Base-by-base conservation (phyloP, 2,329 filamentous ascomycete species). In the Colletotrichum camelliae region DNA sequence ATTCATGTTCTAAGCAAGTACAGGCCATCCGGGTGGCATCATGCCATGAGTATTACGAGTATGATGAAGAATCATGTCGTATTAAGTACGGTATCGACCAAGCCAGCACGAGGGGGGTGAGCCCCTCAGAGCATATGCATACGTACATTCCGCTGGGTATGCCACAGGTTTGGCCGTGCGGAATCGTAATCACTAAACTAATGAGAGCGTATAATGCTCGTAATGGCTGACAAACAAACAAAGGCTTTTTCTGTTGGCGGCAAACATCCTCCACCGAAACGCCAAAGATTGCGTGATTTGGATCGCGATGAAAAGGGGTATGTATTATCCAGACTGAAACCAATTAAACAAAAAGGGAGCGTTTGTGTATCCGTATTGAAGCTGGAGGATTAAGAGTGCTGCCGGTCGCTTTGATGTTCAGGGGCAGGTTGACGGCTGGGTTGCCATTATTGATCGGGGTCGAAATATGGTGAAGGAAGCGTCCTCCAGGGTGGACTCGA, bases 241-340 rank as follows among this genome's bases (percentile, higher is more conserved):
- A 64, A 43, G 4, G 35, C 16, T 24, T 43, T 62, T 73, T 37
- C 27, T 31, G 31, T 21, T 24, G 55, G 39, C 52, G 13, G 24
- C n/a, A 58, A 39, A 39, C 15, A 13, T 24, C 35, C 37, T 58
- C 66, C 29, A 13, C 43, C 43, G 4, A n/a, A 39, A 75, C 72
- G 68, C 72, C 72, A 12, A 9, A 39, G 7, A 69, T 8, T 18
- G n/a, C 33, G 33, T 10, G 18, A 48, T 5, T 60, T 48, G 74
- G 57, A 74, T 48, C 58, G 65, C 70, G 12, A 64, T 39, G 33
- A 62, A 73, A 76, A 33, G 64, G 74, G 74, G 74, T 76, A 76
- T 76, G 74, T 76, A 76, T 76, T 76, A 75, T 76, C 74, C 74
- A 75, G 74, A 75, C 74, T 74, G 21, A 67, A 37, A 75, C 29